Evolutionary conservation across 2,329 filamentous ascomycete genomes (phyloP).

Genomic region (Talaromyces sp.): DNA sequence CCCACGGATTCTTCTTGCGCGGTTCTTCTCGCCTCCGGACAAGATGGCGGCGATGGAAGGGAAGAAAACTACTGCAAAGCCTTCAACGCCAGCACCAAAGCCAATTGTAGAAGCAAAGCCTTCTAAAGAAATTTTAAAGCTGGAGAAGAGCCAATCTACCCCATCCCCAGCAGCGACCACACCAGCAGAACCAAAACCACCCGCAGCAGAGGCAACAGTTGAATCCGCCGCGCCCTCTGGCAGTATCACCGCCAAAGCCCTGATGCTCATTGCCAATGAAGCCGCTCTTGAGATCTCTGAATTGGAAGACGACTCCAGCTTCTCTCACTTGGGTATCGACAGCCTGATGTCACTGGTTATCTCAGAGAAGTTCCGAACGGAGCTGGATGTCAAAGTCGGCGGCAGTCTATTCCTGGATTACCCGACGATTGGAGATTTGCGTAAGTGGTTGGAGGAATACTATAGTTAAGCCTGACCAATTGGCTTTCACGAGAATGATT

Average conservation of each 20-base stretch:
- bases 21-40: conserved; percentile 36
- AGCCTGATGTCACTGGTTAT: conserved; percentile 32
- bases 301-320: conserved; percentile 19
- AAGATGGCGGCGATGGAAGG: not conserved
- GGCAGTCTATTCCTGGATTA: conserved; percentile 6
- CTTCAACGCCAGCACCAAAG: not conserved
- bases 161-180: conserved; percentile 11
- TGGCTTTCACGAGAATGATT: not conserved
- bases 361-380: conserved; percentile 24
- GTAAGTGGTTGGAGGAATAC: conserved; percentile 7
- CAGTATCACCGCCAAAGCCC: not conserved
- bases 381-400: conserved; percentile 25
- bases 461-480: not conserved
- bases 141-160: not conserved
- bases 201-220: not conserved
- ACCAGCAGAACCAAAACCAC: conserved; percentile 10
- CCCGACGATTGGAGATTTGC: conserved; percentile 4
- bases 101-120: not conserved
- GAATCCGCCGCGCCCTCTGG: not conserved
- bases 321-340: conserved; percentile 31
- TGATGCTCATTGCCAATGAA: conserved; percentile 24
- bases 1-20: conserved; percentile 13
- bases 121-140: not conserved
- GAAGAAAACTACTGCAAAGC: not conserved
- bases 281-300: conserved; percentile 18